These are phyloP conservation scores for Saccharomycopsis synnaedendra DNA, from an alignment of 805 yeast genomes.

Conservation along the genomic window DNA sequence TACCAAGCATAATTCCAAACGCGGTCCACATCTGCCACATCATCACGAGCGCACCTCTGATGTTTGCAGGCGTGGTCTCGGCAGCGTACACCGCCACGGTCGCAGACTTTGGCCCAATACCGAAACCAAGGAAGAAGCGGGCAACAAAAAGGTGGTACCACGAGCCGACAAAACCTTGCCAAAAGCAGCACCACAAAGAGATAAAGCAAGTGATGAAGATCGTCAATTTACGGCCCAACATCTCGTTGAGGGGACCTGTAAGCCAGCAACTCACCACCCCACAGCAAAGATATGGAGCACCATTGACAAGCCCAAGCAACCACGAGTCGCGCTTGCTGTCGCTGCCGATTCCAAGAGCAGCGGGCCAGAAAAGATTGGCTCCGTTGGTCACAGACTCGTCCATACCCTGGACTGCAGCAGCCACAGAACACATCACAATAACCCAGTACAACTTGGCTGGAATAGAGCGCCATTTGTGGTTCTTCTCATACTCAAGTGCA, in stretches of 20 bases:
- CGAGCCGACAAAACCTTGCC: slow-evolving; percentile 54
- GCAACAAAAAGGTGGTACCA: slow-evolving; percentile 66
- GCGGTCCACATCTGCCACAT: slow-evolving; percentile 71
- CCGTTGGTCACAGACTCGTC: slow-evolving; percentile 71
- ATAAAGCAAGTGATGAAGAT: slow-evolving; percentile 53
- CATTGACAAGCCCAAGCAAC: slow-evolving; percentile 53
- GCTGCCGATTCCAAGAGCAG: slow-evolving; percentile 37
- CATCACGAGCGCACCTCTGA: slow-evolving; percentile 62
- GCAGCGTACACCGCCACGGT: slow-evolving; percentile 64
- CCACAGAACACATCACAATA: slow-evolving; percentile 58
- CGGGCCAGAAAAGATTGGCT: slow-evolving; percentile 53
- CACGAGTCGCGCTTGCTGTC: slow-evolving; percentile 39
- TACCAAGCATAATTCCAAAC: slow-evolving; percentile 64
- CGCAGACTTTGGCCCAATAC: slow-evolving; percentile 67
- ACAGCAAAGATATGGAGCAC: slow-evolving; percentile 62
- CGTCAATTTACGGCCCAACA: slow-evolving; percentile 53
- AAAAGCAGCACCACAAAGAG: slow-evolving; percentile 51
- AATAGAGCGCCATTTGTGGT: slow-evolving; percentile 32
- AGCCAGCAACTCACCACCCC: slow-evolving; percentile 52
- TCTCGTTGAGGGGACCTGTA: slow-evolving; percentile 46
- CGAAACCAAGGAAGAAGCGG: slow-evolving; percentile 53
- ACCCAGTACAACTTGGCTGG: slow-evolving; percentile 38
- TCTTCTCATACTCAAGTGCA: slow-evolving; percentile 34
- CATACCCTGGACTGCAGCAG: slow-evolving; percentile 75
- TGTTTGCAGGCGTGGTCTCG: slow-evolving; percentile 50